These are phyloP conservation scores for Besnoitia besnoiti DNA, from an alignment of 169 alveolate genomes.

Conservation along the genomic window DNA sequence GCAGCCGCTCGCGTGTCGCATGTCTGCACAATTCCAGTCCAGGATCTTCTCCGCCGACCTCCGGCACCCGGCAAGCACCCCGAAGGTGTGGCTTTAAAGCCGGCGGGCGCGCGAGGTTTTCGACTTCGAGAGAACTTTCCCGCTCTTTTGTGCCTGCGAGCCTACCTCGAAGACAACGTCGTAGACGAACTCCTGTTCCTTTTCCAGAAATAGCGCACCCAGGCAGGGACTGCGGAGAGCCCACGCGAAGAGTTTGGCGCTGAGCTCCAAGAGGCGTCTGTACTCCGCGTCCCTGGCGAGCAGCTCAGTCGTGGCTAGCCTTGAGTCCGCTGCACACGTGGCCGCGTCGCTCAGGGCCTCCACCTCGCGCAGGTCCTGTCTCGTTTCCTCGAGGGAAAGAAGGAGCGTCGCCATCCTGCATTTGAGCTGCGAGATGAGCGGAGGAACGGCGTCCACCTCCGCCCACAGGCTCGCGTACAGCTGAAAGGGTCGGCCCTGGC, in stretches of 20 bases:
- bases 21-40: too few species aligned
- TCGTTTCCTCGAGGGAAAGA: neutral
- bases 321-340: neutral
- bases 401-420: neutral
- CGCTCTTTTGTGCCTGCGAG: neutral
- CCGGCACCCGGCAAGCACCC: too few species aligned
- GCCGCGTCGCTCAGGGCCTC: neutral
- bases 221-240: neutral
- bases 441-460: neutral
- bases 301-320: neutral
- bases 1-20: too few species aligned
- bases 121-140: neutral
- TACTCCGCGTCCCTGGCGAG: neutral
- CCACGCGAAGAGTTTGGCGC: neutral
- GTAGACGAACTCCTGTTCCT: slow-evolving; percentile 10
- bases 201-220: neutral
- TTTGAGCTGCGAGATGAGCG: neutral
- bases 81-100: too few species aligned
- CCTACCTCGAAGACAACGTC: slow-evolving; percentile 28
- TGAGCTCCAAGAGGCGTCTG: neutral
- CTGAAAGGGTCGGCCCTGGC: slow-evolving; percentile 33
- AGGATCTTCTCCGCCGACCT: too few species aligned
- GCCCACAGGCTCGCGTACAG: slow-evolving; percentile 35
- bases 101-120: neutral
- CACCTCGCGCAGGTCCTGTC: neutral